Conservation (phyloP, 495 filamentous ascomycete genomes). For the Podospora pseudoanserina region DNA sequence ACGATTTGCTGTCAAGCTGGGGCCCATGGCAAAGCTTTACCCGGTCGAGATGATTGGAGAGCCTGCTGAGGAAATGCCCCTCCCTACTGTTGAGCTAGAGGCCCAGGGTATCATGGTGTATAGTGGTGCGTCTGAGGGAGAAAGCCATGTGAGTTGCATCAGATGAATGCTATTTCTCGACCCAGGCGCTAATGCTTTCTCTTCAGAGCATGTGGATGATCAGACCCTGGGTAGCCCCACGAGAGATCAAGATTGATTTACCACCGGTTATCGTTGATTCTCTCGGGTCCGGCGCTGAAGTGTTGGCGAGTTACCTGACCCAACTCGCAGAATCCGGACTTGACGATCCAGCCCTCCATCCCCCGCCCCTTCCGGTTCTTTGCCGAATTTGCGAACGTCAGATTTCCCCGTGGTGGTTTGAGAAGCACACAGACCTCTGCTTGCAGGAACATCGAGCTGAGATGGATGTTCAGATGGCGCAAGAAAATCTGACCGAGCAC, state of each 20-base stretch:
- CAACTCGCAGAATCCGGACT: constrained; percentile 79
- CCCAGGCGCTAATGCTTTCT: constrained; percentile 9
- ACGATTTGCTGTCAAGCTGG: constrained; percentile 75
- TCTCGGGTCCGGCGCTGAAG: constrained; percentile 88
- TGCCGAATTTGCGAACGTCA: constrained; percentile 97
- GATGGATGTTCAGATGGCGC: constrained; percentile 93
- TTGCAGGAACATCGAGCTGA: constrained; percentile 93
- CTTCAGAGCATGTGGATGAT: constrained; percentile 98
- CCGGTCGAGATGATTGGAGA: constrained; percentile 47
- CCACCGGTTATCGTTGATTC: constrained; percentile 89
- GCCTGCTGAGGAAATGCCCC: constrained; percentile 42
- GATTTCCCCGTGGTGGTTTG: constrained; percentile 99
- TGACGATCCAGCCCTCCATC: constrained; percentile 74
- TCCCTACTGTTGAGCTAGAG: constrained; percentile 71
- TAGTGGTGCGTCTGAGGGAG: constrained; percentile 77
- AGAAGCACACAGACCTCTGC: constrained; percentile 96
- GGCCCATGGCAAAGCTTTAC: constrained; percentile 65
- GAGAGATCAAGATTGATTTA: constrained; percentile 92
- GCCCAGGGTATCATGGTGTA: constrained; percentile 98
- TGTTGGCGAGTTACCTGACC: constrained; percentile 90
- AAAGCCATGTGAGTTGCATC: constrained; percentile 73
- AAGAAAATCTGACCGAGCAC: constrained; percentile 90
- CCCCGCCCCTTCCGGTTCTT: constrained; percentile 83
- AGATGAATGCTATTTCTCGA: neutral
- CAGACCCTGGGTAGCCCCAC: constrained; percentile 80